Evolutionary conservation across 257 asterid species (phyloP).

Genomic region (Nemophila menziesii): DNA sequence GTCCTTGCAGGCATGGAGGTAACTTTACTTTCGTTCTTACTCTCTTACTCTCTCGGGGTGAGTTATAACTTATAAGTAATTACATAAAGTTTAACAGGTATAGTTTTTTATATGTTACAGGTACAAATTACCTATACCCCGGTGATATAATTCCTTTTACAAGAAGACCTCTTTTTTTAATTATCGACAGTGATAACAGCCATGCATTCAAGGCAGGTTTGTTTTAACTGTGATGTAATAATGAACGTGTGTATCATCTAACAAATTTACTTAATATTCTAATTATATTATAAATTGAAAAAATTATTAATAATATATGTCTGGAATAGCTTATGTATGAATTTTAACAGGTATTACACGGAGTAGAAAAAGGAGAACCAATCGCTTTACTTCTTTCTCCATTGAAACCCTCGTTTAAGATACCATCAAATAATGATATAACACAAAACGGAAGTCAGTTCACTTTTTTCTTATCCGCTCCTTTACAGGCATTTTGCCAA

Average conservation of each 20-base stretch:
- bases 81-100: not conserved
- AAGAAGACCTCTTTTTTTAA: conserved; percentile 77
- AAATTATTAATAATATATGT: no score
- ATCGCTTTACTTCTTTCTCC: conserved; percentile 86
- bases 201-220: conserved; percentile 99
- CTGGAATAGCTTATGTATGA: conserved; percentile 16
- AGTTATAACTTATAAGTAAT: not conserved
- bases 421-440: conserved; percentile 29
- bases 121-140: conserved; percentile 71
- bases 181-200: conserved; percentile 89
- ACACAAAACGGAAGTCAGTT: conserved; percentile 76
- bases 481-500: conserved; percentile 83
- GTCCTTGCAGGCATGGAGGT: conserved; percentile 84
- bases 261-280: not conserved
- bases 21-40: conserved; percentile 5
- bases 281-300: no score
- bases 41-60: no score
- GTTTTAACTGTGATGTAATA: conserved; percentile 46
- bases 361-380: conserved; percentile 88
- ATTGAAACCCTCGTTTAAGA: conserved; percentile 60
- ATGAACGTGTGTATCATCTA: not conserved
- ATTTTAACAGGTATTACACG: conserved; percentile 63
- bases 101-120: conserved; percentile 29
- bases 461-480: conserved; percentile 84
- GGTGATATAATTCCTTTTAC: conserved; percentile 94